Evolutionary conservation across 257 asterid genomes (phyloP), one percentile per base, ranked within the genome.

Genomic region (Ligustrum vulgare): DNA sequence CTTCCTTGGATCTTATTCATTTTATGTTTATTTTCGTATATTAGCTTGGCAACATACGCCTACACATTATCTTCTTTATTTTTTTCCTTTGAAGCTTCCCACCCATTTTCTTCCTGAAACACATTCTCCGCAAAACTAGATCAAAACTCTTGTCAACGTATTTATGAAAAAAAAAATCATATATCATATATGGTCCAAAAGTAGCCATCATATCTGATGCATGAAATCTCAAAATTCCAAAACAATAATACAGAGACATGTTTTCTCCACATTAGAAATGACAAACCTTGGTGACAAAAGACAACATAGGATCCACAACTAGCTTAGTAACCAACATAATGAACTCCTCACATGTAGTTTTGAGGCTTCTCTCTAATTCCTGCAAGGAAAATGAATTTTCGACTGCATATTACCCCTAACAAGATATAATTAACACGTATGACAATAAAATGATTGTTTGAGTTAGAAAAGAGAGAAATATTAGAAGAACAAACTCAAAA

Each of bases 361-460:
- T 95, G 72, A 95, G 98, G 89, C 85, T 95, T 82, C 88, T 95
- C 93, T 95, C 98, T 91, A 95, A 80, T 78, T 95, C 99, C 98
- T 95, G 90, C 84, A 86, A 16, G 78, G 72, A 71, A 76, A 73
- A 62, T 67, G 72, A 73, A 67, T 9, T 69, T 51, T 68, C 72
- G 83, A 76, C 64, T 33, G 66, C 72, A 63, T 36, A 41, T 77
- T 67, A 36, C 72, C 39, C 37, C n/a, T 16, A 70, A 35, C 45
- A 72, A 67, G 39, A 54, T 69, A 60, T 54, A n/a, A 74, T 43
- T 67, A 25, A 13, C 32, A 64, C 15, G 75, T 69, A 47, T n/a
- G 39, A 41, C 20, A 67, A 69, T 22, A n/a, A 35, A 72, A 28
- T 35, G 64, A n/a, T 77, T 35, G 66, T 51, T 45, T 18, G 67